Conservation (phyloP, 179 eudicot genomes). For the Beta lomatogona region DNA sequence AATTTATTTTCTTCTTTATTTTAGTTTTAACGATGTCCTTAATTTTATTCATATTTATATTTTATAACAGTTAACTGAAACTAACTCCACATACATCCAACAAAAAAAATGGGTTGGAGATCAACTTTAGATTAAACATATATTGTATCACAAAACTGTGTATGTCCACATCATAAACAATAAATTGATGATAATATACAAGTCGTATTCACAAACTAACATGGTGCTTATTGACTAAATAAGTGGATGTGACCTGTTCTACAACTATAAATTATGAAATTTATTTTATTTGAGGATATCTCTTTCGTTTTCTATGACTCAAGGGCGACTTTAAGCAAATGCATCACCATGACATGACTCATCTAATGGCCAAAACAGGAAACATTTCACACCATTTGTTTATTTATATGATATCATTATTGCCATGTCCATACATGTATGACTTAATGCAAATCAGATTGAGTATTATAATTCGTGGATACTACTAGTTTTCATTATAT, state of each 20-base stretch:
- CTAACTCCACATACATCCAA: background rate
- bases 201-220: background rate
- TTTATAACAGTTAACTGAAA: too few relatives aligned
- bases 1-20: too few relatives aligned
- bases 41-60: too few relatives aligned
- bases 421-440: background rate
- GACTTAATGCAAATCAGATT: too few relatives aligned
- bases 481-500: too few relatives aligned
- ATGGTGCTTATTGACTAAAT: background rate
- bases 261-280: background rate
- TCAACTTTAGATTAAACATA: background rate
- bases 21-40: too few relatives aligned
- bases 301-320: too few relatives aligned
- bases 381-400: background rate
- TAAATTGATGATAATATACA: background rate
- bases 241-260: background rate
- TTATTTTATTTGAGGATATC: background rate
- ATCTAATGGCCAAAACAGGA: background rate
- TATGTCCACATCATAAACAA: slow-evolving; percentile 5
- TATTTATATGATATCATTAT: background rate
- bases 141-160: background rate
- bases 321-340: too few relatives aligned
- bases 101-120: background rate
- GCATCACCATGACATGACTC: background rate
- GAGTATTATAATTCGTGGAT: too few relatives aligned